Conservation (phyloP, 805 yeast genomes). For the Myxozyma sirexii region DNA sequence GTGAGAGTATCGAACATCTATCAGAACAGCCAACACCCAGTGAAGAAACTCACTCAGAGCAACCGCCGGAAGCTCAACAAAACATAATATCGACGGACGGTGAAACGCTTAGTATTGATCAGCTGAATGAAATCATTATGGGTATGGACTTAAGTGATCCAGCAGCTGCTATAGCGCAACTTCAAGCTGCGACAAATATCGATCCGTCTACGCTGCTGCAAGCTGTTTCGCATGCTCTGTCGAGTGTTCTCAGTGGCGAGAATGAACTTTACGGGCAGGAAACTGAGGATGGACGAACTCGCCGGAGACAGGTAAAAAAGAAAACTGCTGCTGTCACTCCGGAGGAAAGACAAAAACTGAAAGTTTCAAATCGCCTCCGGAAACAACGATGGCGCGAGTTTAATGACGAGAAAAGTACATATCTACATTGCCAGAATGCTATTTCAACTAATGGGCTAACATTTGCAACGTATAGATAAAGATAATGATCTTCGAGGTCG, state of each 20-base stretch:
- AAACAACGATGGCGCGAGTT: slow-evolving; percentile 84
- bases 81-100: slow-evolving; percentile 5
- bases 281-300: not conserved
- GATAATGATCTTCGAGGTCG: slow-evolving; percentile 85
- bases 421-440: not conserved
- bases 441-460: not conserved
- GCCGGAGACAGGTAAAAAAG: slow-evolving; percentile 3
- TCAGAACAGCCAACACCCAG: not conserved
- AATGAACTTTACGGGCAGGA: slow-evolving; percentile 17
- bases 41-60: not conserved
- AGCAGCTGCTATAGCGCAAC: slow-evolving; percentile 26
- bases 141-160: slow-evolving; percentile 33
- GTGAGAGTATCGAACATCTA: not conserved
- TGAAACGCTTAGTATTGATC: slow-evolving; percentile 11
- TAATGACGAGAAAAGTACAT: slow-evolving; percentile 62
- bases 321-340: slow-evolving; percentile 34
- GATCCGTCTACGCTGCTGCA: slow-evolving; percentile 30
- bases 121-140: slow-evolving; percentile 24
- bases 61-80: not conserved
- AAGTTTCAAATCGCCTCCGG: slow-evolving; percentile 72
- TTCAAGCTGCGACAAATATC: slow-evolving; percentile 29
- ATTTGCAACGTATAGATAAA: slow-evolving; percentile 50
- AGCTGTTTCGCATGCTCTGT: slow-evolving; percentile 30
- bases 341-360: slow-evolving; percentile 56
- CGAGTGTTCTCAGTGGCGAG: slow-evolving; percentile 20